Evolutionary conservation across 2,329 filamentous ascomycete species (phyloP).

Genomic region (Cercospora citrullina): DNA sequence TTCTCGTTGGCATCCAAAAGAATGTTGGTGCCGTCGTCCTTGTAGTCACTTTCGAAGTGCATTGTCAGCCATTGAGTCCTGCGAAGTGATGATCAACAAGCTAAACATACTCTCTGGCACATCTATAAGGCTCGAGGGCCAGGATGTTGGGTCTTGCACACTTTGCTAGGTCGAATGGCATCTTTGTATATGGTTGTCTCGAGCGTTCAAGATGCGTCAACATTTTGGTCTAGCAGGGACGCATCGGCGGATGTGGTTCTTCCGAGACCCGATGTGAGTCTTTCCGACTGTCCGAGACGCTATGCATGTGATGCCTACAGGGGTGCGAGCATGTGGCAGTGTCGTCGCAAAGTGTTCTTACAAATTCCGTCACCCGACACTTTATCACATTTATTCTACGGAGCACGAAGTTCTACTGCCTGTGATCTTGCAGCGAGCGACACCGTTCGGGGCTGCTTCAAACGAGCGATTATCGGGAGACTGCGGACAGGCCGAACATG

Average conservation of each 20-base stretch:
- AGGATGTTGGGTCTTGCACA: constrained; percentile 56
- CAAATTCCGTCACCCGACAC: background rate
- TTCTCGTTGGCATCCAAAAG: constrained; percentile 98
- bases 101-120: constrained; percentile 53
- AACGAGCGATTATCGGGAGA: background rate
- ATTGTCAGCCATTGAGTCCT: constrained; percentile 24
- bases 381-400: background rate
- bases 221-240: background rate
- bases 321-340: constrained; percentile 3
- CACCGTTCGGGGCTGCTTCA: background rate
- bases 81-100: constrained; percentile 46
- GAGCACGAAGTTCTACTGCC: background rate
- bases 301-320: constrained; percentile 9
- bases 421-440: background rate
- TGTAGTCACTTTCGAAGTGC: constrained; percentile 68
- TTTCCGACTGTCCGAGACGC: background rate
- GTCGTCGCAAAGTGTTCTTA: background rate
- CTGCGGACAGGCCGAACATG: constrained; percentile 16
- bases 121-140: constrained; percentile 55
- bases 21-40: constrained; percentile 94
- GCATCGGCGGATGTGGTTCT: constrained; percentile 1
- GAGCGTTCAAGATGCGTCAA: constrained; percentile 20
- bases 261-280: background rate
- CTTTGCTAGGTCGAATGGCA: constrained; percentile 51
- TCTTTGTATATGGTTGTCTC: constrained; percentile 26